Evolutionary conservation across 768 basidiomycete species (phyloP).

Genomic region (Russula sp.): DNA sequence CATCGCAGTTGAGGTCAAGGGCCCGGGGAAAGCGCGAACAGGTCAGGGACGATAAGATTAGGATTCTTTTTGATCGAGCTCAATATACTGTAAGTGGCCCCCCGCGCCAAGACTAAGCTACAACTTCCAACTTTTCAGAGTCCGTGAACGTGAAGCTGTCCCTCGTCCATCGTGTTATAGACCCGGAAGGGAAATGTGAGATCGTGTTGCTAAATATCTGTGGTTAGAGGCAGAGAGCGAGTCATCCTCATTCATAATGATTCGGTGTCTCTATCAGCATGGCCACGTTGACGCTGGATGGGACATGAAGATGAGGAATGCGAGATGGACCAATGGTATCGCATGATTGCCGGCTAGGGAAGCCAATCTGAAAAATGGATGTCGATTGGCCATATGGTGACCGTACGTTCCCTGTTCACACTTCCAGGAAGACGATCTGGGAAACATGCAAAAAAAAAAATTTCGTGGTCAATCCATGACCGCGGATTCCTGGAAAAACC

Average conservation of each 20-base stretch:
- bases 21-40: background rate
- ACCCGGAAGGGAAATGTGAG: too few species aligned
- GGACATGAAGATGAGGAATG: too few species aligned
- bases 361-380: background rate
- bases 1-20: background rate
- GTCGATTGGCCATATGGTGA: background rate
- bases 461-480: background rate
- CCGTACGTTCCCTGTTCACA: background rate
- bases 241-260: too few species aligned
- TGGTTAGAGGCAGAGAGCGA: too few species aligned
- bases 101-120: background rate
- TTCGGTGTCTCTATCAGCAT: too few species aligned
- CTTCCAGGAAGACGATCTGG: background rate
- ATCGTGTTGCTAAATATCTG: too few species aligned
- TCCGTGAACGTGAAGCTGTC: too few species aligned
- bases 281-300: too few species aligned
- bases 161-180: too few species aligned
- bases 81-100: background rate
- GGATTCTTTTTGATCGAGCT: background rate
- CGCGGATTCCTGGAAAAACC: background rate
- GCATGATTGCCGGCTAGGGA: background rate
- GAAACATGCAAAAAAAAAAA: background rate
- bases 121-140: too few species aligned
- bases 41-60: background rate
- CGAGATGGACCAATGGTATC: background rate